Evolutionary conservation across 192 early-diverging fungal genomes (phyloP).

Genomic region (Backusella australiensis): DNA sequence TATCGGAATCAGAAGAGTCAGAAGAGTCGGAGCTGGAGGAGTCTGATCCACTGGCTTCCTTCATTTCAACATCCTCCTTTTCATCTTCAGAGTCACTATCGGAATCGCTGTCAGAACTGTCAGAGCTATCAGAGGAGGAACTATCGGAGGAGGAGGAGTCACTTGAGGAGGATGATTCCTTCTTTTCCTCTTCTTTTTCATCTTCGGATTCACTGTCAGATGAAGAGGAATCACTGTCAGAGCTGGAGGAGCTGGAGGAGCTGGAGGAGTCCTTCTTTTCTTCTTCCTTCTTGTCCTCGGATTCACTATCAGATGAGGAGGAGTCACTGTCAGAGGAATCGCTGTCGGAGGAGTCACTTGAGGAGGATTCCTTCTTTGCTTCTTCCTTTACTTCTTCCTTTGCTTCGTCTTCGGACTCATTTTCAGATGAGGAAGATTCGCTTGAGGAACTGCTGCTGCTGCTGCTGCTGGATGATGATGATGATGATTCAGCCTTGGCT

Average conservation of each 20-base stretch:
- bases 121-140: constrained; percentile 17
- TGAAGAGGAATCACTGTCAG: constrained; percentile 3
- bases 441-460: background rate
- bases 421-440: constrained; percentile 17
- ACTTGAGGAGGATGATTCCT: constrained; percentile 19
- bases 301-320: constrained; percentile 20
- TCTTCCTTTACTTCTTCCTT: background rate
- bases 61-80: constrained; percentile 2
- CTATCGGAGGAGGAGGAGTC: constrained; percentile 16
- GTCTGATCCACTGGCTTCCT: background rate
- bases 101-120: constrained; percentile 24
- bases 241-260: background rate
- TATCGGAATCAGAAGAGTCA: background rate
- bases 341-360: constrained; percentile 6
- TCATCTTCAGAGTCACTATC: constrained; percentile 7
- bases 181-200: background rate
- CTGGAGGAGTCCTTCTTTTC: constrained; percentile 1
- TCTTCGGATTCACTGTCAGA: constrained; percentile 16
- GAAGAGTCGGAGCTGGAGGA: background rate
- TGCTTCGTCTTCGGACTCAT: constrained; percentile 6
- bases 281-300: background rate
- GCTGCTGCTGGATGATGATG: background rate
- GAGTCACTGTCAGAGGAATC: constrained; percentile 12
- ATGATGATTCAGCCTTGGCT: background rate
- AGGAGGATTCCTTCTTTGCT: background rate